Conservation (phyloP, 2,329 filamentous ascomycete genomes). For the Pseudogymnoascus sp. region DNA sequence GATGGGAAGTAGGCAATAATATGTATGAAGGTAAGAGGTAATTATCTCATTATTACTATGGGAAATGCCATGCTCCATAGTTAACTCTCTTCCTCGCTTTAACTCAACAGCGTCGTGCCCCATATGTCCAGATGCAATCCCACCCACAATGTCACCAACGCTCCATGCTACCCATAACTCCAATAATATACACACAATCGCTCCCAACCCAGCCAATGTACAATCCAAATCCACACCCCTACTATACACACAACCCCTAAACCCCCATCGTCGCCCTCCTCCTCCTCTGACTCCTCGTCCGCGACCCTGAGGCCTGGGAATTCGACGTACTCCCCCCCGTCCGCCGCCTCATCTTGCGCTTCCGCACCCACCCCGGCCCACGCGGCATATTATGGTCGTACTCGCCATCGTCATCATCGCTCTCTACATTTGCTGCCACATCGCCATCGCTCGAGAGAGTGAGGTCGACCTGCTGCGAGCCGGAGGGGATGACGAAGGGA, state of each 20-base stretch:
- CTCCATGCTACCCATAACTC: background rate
- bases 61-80: background rate
- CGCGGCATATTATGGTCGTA: background rate
- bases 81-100: background rate
- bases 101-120: background rate
- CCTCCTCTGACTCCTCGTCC: constrained; percentile 15
- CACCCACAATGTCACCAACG: background rate
- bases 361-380: constrained; percentile 12
- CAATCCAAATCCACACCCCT: background rate
- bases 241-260: constrained; percentile 28
- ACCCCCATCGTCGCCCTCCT: constrained; percentile 20
- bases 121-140: background rate
- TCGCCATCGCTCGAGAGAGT: constrained; percentile 21
- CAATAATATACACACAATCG: background rate
- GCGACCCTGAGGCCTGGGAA: constrained; percentile 20
- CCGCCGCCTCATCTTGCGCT: constrained; percentile 17
- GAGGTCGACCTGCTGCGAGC: constrained; percentile 32
- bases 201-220: background rate
- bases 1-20: background rate
- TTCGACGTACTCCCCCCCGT: constrained; percentile 19
- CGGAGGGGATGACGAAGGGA: constrained; percentile 28
- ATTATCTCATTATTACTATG: background rate
- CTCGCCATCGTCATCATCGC: constrained; percentile 19
- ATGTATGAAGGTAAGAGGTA: background rate
- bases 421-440: constrained; percentile 1